Percentiles rank a stretch among this genome's conserved stretches.
Conservation (phyloP, 2,329 filamentous ascomycete genomes). For the Corniculantispora saksenae region DNA sequence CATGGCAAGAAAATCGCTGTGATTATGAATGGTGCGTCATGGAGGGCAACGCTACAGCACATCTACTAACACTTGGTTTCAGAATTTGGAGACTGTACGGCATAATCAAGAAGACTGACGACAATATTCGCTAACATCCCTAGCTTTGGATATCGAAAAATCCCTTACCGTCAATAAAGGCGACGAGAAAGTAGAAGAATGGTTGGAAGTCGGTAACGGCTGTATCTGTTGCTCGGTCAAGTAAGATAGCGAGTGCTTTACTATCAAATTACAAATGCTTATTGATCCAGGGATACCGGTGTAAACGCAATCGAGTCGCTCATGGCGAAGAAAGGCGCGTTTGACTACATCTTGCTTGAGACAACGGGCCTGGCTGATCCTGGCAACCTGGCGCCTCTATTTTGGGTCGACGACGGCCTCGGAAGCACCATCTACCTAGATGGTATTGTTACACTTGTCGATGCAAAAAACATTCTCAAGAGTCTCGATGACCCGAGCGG, state of each 20-base stretch:
- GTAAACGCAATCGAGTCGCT: conserved; percentile 93
- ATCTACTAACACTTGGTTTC: not conserved
- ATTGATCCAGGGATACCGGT: conserved; percentile 70
- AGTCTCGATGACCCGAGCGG: conserved; percentile 73
- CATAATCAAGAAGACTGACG: not conserved
- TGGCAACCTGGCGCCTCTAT: conserved; percentile 90
- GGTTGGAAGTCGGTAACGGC: conserved; percentile 93
- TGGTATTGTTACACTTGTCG: conserved; percentile 92
- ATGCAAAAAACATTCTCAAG: conserved; percentile 87
- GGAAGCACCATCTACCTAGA: conserved; percentile 96
- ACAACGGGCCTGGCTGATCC: conserved; percentile 95
- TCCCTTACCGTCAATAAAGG: conserved; percentile 87
- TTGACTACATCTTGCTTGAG: conserved; percentile 97
- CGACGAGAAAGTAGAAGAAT: conserved; percentile 83
- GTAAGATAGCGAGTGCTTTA: conserved; percentile 42
- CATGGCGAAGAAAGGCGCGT: conserved; percentile 90
- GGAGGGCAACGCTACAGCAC: not conserved
- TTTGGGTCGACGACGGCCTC: conserved; percentile 96
- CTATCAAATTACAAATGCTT: conserved; percentile 21
- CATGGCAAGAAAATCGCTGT: conserved; percentile 98
- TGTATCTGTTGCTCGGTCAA: conserved; percentile 98
- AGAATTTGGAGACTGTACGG: conserved; percentile 81
- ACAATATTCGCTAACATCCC: not conserved
- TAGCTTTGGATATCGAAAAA: conserved; percentile 92
- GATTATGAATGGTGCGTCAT: conserved; percentile 75